Base-by-base conservation (phyloP, 2,329 filamentous ascomycete species). In the Phyllosticta ampelicida region DNA sequence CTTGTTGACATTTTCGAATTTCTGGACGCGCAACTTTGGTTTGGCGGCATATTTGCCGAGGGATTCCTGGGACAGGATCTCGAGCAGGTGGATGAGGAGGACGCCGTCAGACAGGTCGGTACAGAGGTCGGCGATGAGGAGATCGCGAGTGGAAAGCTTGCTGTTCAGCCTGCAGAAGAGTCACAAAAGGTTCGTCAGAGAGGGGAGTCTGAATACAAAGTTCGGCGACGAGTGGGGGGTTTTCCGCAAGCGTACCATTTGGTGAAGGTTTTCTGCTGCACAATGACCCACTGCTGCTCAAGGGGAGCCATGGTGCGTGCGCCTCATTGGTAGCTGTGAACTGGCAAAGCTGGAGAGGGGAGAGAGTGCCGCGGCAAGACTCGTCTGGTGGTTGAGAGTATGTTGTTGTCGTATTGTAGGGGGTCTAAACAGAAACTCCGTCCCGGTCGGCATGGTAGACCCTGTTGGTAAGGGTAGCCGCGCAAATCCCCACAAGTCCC, bases 261-360 rank as follows among this genome's bases (percentile, higher is more conserved):
- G 60, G 91, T 96, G 75, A 99, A 99, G 26, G 94, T 99, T 82
- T 97, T 99, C 74, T 97, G 87, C 78, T 97, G 92, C 75, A 96
- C 90, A 70, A 80, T 82, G 67, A 85, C 77, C 81, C 82, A 84
- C 74, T 81, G 79, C 75, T 83, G 80, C 73, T 85, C 81, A 68
- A 77, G 74, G 65, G 76, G 74, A 62, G 73, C 72, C 72, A 74
- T 74, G 29, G 68, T 51, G 49, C 29, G 21, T 55, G 49, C 53
- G 48, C 57, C 10, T 53, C 57, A 59, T 59, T 59, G 57, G 57
- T 29, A 53, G 56, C 52, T 51, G 51, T 44, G 51, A 30, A n/a
- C 36, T 44, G 13, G 36, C 11, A 44, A n/a, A 44, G 16, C 23
- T 28, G 51, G 18, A 53, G 29, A 44, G 51, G 48, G 19, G 56